These are phyloP conservation scores for Trichothecium roseum DNA, from an alignment of 2,329 filamentous ascomycete species.

Conservation along the genomic window DNA sequence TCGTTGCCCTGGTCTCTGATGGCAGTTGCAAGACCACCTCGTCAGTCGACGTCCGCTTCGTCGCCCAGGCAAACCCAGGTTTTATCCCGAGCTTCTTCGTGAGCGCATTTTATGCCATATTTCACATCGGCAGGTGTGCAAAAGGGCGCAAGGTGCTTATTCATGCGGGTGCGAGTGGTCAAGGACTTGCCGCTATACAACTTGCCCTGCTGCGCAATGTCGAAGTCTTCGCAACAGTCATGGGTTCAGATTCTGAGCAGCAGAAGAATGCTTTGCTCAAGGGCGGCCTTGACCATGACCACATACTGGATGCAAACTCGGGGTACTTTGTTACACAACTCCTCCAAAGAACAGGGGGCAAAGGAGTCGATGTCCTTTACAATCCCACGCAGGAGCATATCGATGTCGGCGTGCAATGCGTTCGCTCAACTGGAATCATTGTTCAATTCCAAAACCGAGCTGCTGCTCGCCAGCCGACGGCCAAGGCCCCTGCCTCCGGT, in stretches of 20 bases:
- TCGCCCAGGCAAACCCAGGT: conserved; percentile 12
- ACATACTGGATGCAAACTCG: conserved; percentile 26
- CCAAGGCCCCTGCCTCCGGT: conserved; percentile 8
- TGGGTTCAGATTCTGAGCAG: conserved; percentile 12
- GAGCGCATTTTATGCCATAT: conserved; percentile 32
- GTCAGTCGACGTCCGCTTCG: conserved; percentile 24
- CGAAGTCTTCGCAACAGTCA: conserved; percentile 31
- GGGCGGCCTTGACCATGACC: conserved; percentile 18
- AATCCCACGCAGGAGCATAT: conserved; percentile 29
- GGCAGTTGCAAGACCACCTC: conserved; percentile 23
- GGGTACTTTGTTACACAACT: conserved; percentile 22
- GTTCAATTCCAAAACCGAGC: conserved; percentile 18
- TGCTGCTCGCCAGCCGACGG: conserved; percentile 7
- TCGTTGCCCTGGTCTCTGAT: conserved; percentile 25
- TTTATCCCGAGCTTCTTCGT: conserved; percentile 26
- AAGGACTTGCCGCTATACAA: conserved; percentile 32
- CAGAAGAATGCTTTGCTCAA: conserved; percentile 26
- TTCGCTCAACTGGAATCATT: conserved; percentile 23
- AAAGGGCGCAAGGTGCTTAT: conserved; percentile 27
- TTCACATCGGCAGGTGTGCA: conserved; percentile 16
- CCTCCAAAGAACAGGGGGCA: conserved; percentile 17
- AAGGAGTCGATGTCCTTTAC: conserved; percentile 32
- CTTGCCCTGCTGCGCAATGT: conserved; percentile 25
- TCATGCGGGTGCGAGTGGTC: conserved; percentile 29
- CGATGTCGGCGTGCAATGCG: conserved; percentile 20